Evolutionary conservation across 352 stramenopile genomes (phyloP).

Genomic region (Phytophthora macrochlamydospora): DNA sequence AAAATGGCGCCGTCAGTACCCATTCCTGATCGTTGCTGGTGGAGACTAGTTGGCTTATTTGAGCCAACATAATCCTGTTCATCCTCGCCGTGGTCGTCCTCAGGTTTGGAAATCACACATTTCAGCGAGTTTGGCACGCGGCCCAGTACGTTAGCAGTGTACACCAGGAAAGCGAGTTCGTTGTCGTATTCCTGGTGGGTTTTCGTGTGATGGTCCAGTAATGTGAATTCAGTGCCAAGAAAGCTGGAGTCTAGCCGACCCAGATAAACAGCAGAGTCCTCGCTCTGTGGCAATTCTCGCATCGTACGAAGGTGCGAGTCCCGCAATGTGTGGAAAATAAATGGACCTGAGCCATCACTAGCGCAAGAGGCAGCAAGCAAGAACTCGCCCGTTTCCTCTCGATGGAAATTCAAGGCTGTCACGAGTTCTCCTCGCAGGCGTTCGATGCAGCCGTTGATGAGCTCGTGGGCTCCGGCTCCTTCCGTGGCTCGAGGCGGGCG

Average conservation of each 20-base stretch:
- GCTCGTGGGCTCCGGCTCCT: conserved; percentile 24
- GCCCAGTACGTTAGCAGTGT: conserved; percentile 81
- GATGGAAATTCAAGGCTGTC: conserved; percentile 87
- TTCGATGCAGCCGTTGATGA: conserved; percentile 76
- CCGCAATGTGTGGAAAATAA: conserved; percentile 86
- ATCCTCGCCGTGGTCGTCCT: conserved; percentile 17
- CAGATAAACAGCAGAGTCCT: conserved; percentile 83
- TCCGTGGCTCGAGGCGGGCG: conserved; percentile 24
- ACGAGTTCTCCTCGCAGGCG: conserved; percentile 72
- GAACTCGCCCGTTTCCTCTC: conserved; percentile 83
- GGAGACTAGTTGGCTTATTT: conserved; percentile 16
- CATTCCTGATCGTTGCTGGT: conserved; percentile 37
- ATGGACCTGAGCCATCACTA: conserved; percentile 70
- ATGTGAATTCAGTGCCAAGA: conserved; percentile 83
- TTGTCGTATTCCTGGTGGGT: conserved; percentile 51
- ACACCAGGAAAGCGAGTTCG: conserved; percentile 80
- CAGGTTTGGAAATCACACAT: conserved; percentile 39
- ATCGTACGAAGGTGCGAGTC: conserved; percentile 75
- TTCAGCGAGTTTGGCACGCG: conserved; percentile 78
- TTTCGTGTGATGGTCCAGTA: conserved; percentile 70
- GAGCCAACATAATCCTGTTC: not conserved
- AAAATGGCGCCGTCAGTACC: conserved; percentile 48
- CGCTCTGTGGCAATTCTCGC: conserved; percentile 72
- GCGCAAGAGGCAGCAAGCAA: conserved; percentile 70
- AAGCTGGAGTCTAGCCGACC: conserved; percentile 83